Base-by-base conservation (phyloP, 1,284 basidiomycete genomes). In the Hortiboletus rubellus region DNA sequence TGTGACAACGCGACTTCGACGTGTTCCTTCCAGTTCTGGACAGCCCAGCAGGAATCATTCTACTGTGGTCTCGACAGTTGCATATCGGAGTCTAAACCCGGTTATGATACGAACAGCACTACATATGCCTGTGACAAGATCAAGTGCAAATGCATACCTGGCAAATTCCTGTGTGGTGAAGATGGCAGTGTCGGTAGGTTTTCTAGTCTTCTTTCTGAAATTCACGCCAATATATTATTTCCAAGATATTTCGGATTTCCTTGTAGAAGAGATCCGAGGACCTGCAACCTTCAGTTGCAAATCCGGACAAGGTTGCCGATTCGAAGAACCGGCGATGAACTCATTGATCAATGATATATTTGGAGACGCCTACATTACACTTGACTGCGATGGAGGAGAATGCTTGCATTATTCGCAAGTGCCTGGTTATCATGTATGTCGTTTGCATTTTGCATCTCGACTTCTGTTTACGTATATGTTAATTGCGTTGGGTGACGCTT, bases 1-100 rank as follows among this genome's bases (percentile, higher is more conserved):
- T 98, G 95, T 74, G 84, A 88, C 58, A 80, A 74, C 36, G 60
- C 64, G 1, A 76, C 77, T 11, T 75, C 75, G n/a, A 82, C 84
- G 2, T 98, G 95, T 70, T 84, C 86, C 42, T 98, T 98, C 80
- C 94, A 98, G 74, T 99, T 99, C 78, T 99, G 96, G 96, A 94
- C 95, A 8, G 94, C 91, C 9, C 82, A 89, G 63, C 82, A 93
- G 55, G 96, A 99, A 71, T 96, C 93, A 1, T 98, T 99, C 76
- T 98, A 98, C 74, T 99, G 96, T 74, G 85, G 85, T 14, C 80
- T 99, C 43, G 81, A 89, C 42, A 64, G 77, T 7, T 96, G 93
- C 70, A 68, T 67, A 6, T 86, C 85, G 4, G 72, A 74, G n/a
- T 67, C 69, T 3, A 71, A 77, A 42, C 68, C 76, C 2, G 85